Conservation (phyloP, 495 filamentous ascomycete species). For the Penicillium manginii region DNA sequence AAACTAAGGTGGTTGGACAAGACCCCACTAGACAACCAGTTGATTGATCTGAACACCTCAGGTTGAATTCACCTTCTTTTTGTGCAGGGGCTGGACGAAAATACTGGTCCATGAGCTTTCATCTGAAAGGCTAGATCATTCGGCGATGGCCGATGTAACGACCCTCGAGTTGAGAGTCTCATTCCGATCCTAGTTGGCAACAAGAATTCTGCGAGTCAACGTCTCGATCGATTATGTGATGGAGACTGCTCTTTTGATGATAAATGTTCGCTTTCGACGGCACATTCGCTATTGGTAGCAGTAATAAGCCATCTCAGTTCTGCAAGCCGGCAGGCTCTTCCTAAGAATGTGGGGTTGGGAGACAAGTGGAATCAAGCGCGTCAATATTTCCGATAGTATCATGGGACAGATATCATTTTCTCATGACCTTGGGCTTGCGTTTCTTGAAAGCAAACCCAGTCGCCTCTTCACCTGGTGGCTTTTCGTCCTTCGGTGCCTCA, state of each 20-base stretch:
- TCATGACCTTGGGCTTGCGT: conserved; percentile 77
- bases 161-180: too few species aligned
- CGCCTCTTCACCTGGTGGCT: conserved; percentile 32
- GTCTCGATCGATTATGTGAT: not conserved
- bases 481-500: conserved; percentile 17
- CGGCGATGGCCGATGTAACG: too few species aligned
- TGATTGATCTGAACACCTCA: too few species aligned
- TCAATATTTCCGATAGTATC: not conserved
- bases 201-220: not conserved
- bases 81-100: too few species aligned
- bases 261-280: not conserved
- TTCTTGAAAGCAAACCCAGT: conserved; percentile 82
- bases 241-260: not conserved
- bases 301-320: not conserved
- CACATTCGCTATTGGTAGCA: not conserved
- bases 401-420: conserved; percentile 31
- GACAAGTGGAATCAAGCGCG: not conserved
- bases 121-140: too few species aligned
- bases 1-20: too few species aligned
- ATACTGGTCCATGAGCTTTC: too few species aligned
- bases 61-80: too few species aligned
- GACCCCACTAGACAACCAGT: too few species aligned
- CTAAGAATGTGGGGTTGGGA: not conserved
- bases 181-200: too few species aligned
- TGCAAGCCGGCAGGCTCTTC: not conserved